Percentiles rank a stretch among this genome's conserved stretches.
phyloP scores from a whole-genome alignment of 2,329 filamentous ascomycete species.

The Didymellaceae sp. region DNA sequence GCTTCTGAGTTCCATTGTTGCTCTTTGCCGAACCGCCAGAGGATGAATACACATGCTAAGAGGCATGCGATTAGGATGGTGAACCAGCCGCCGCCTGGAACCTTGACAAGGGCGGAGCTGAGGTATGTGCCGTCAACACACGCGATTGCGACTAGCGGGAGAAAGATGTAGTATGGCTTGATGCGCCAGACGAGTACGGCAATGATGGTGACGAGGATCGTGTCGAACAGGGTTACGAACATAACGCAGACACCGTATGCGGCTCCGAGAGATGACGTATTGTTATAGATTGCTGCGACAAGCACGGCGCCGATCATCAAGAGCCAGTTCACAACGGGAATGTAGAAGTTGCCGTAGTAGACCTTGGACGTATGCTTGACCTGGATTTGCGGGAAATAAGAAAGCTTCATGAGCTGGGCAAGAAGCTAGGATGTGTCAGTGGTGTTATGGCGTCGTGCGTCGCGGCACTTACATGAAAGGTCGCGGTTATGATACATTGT shows the following conservation, averaged over 20 bases:
- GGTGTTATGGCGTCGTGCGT: background rate
- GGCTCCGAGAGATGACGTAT: conserved; percentile 68
- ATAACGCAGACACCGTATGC: conserved; percentile 83
- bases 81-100: conserved; percentile 80
- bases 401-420: conserved; percentile 74
- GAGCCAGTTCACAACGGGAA: conserved; percentile 78
- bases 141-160: conserved; percentile 69
- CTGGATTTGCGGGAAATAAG: conserved; percentile 78
- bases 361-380: conserved; percentile 72
- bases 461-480: conserved; percentile 64
- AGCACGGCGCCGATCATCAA: conserved; percentile 78
- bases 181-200: conserved; percentile 76
- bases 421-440: conserved; percentile 55
- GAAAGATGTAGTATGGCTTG: conserved; percentile 63
- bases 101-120: conserved; percentile 72
- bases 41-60: conserved; percentile 69
- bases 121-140: conserved; percentile 73
- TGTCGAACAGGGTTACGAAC: conserved; percentile 79
- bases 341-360: conserved; percentile 78
- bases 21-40: conserved; percentile 83
- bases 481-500: conserved; percentile 79
- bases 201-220: conserved; percentile 74
- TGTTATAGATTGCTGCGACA: conserved; percentile 75
- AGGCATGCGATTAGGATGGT: conserved; percentile 70
- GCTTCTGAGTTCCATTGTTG: conserved; percentile 76